phyloP scores from a whole-genome alignment of 768 basidiomycete genomes.

The Mycena venus region DNA sequence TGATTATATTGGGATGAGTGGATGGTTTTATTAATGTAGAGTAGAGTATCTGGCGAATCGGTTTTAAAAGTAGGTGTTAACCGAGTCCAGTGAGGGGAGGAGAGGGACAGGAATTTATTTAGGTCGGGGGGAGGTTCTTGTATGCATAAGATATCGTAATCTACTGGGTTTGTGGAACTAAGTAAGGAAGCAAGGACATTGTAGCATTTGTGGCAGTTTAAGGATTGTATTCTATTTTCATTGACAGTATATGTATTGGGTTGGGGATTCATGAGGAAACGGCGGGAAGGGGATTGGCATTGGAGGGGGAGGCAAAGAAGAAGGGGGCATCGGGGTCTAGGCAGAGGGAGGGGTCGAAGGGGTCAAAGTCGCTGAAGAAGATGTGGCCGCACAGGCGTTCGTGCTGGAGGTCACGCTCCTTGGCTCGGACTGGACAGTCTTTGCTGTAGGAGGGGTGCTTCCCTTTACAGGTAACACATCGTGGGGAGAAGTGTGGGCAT shows the following conservation, averaged over 20 bases:
- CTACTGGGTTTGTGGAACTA: not conserved
- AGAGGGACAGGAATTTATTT: not conserved
- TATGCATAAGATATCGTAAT: not conserved
- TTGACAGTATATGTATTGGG: constrained; percentile 1
- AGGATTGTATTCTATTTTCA: not conserved
- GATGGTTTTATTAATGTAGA: constrained; percentile 6
- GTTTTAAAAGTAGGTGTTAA: not conserved
- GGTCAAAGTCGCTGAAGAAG: too few relatives aligned
- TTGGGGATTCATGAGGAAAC: not conserved
- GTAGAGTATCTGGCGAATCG: not conserved
- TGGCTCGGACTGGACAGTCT: too few relatives aligned
- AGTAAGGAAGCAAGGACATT: not conserved
- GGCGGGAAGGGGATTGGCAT: not conserved
- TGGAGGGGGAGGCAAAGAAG: too few relatives aligned
- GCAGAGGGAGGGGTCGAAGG: too few relatives aligned
- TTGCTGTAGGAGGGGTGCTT: too few relatives aligned
- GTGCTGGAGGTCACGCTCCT: too few relatives aligned
- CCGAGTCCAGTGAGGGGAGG: not conserved
- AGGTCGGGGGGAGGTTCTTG: constrained; percentile 15
- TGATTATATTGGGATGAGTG: not conserved
- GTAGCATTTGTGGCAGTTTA: too few relatives aligned
- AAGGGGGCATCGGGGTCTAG: too few relatives aligned
- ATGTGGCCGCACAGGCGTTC: too few relatives aligned
- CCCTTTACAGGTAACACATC: too few relatives aligned
- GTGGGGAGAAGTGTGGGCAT: too few relatives aligned